phyloP scores from a whole-genome alignment of 768 basidiomycete genomes.

The Podaxis mareebaensis region DNA sequence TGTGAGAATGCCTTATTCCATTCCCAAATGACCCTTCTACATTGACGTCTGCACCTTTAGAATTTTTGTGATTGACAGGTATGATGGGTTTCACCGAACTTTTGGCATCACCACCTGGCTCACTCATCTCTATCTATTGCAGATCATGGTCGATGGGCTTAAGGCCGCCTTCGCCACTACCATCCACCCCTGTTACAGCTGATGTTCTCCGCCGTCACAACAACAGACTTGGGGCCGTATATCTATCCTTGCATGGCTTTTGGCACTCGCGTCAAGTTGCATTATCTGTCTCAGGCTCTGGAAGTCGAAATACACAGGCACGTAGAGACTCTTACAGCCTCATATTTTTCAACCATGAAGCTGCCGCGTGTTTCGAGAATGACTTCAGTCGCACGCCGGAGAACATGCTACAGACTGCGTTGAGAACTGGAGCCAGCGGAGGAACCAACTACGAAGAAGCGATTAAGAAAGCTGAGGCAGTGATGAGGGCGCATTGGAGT shows the following conservation, averaged over 20 bases:
- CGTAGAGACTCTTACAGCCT: conserved; percentile 60
- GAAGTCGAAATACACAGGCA: conserved; percentile 18
- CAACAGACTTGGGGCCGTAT: conserved; percentile 62
- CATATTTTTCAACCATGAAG: conserved; percentile 39
- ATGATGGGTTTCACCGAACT: neutral
- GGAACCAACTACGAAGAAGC: conserved; percentile 49
- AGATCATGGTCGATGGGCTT: conserved; percentile 54
- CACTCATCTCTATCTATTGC: neutral
- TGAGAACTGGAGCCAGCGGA: conserved; percentile 28
- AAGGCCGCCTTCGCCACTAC: conserved; percentile 45
- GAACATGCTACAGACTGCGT: conserved; percentile 38
- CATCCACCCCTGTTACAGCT: conserved; percentile 31
- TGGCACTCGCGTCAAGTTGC: conserved; percentile 53
- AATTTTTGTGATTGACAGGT: conserved; percentile 53
- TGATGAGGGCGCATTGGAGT: conserved; percentile 51
- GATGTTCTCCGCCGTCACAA: conserved; percentile 26
- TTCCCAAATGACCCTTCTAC: neutral
- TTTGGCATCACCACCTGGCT: neutral
- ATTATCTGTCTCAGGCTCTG: conserved; percentile 21
- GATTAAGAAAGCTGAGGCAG: conserved; percentile 29
- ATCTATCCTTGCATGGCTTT: conserved; percentile 54
- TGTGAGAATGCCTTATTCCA: conserved; percentile 38
- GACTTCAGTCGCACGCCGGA: conserved; percentile 49
- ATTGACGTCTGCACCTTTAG: conserved; percentile 5
- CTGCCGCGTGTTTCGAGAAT: conserved; percentile 34